Evolutionary conservation across 2,329 filamentous ascomycete genomes (phyloP), one percentile per base, ranked within the genome.

Genomic region (Gremmenia infestans): DNA sequence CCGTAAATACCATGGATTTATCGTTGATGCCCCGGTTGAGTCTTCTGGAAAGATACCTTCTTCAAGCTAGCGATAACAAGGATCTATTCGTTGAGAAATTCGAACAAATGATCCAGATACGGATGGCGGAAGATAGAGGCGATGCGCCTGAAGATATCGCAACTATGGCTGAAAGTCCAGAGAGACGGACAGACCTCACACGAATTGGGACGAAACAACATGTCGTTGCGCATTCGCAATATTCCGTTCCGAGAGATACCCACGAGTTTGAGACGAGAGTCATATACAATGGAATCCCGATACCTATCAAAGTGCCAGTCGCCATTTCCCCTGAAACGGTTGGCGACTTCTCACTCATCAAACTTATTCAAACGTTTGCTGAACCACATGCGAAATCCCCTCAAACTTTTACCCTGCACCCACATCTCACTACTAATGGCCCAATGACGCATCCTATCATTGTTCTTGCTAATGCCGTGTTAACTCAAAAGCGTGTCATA

Each of bases 31-130:
- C 94, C 0, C 87, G 81, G 62, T 77, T 99, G 52, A 95, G 88
- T 58, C 76, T 87, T 37, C 81, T 97, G 7, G 94, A 99, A 73
- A 83, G 88, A 50, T 86, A 91, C 64, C 86, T 99, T 53, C 73
- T 99, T 25, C 91, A 96, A 70, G 86, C 89, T 8, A 96, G 88
- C 69, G 92, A 97, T 65, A 92, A 91, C 65, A 96, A 95, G 70
- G 94, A 99, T 70, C 83, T 99, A 65, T 99, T 99, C 68, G 83
- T 97, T 35, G 94, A 99, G 70, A 99, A 97, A 70, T 99, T 99
- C 66, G 91, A 97, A 72, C 85, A 88, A 60, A 96, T 97, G 86
- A 88, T 96, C 54, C 83, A 92, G 63, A 89, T 89, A 73, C 85
- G 90, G 43, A 85, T 91, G 71, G 81, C 80, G 12, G 84, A 90